Base-by-base conservation (phyloP, 2,329 filamentous ascomycete genomes). In the Phialophora tarda region DNA sequence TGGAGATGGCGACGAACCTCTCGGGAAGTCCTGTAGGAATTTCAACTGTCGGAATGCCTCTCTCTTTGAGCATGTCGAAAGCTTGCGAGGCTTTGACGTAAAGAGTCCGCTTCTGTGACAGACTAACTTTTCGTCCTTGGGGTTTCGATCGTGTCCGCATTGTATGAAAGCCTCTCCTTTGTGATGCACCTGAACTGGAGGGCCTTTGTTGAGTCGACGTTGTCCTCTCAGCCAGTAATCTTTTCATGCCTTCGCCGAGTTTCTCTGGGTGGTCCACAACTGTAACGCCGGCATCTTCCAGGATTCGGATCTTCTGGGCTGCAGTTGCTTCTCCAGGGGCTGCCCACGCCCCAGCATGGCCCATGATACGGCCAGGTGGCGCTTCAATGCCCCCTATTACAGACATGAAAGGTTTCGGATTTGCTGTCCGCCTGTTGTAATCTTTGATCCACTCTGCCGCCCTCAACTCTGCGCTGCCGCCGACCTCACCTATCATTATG, bases 261-360 rank as follows among this genome's bases (percentile, higher is more conserved):
- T 90, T 88, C 57, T 90, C 88, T 0, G 91, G 91, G 73, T 93
- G 91, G 66, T 91, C 86, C 2, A 93, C 88, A 77, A 93, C 87
- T 0, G 84, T 85, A 0, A 86, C 89, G 2, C 90, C 90, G 12
- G 85, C 90, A 63, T 83, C 80, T 74, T 88, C 80, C n/a, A 94
- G 81, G 1, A 86, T 84, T 50, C 82, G 83, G 66, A 89, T 86
- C 77, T 94, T 94, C n/a, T 83, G 82, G 47, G 82, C 78, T 0
- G 88, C 86, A 66, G 83, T 83, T 3, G 87, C 85, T 74, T 93
- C 90, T 23, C 88, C 89, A 6, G 87, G 83, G 1, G 87, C 83
- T 61, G 83, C 82, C 81, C 91, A 91, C 14, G 91, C 91, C 51
- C 91, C 91, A 10, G 91, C 89, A 75, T 94, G 91, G 10, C 91